Evolutionary conservation across 2,329 filamentous ascomycete genomes (phyloP), one percentile per base, ranked within the genome.

Genomic region (Alternaria metachromatica): DNA sequence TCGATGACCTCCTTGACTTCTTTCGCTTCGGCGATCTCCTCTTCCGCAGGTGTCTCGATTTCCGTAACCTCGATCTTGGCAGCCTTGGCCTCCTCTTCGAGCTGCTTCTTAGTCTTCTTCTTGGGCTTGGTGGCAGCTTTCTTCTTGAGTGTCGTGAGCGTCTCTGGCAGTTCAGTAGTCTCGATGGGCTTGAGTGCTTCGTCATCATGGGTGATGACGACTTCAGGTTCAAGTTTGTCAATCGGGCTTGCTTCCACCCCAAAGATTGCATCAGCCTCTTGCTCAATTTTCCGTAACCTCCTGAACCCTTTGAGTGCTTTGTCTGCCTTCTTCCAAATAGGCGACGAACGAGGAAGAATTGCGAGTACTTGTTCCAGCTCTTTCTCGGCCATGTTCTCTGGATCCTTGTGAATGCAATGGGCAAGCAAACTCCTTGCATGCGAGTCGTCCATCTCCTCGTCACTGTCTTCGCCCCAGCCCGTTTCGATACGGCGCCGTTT

Each of bases 81-180:
- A 58, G 74, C 73, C 69, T 81, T 78, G 10, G 76, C 76, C 63
- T 81, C 76, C 74, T 92, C 89, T 49, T 91, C 87, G 3, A 92
- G 78, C 74, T 94, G 89, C 78, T 92, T 94, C 84, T 94, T 94
- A 0, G 90, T 87, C 80, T 92, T 93, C 83, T 88, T 93, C 83
- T 92, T 92, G 5, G 86, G 88, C 77, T 88, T 87, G 1, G 80
- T 76, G 63, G 80, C 77, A 62, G 81, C 79, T 67, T 79, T 79
- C 70, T 78, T 77, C 48, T 69, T 61, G 15, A 72, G 68, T 41
- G 63, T 63, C 48, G 66, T 69, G 26, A 70, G 63, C 28, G 73
- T 65, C 61, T 75, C 74, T 21, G 73, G 73, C 10, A 77, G 65
- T 46, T 79, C 76, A 18, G 79, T 80, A 12, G 80, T 80, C 43